These are phyloP conservation scores for Furcasterigmium furcatum DNA, from an alignment of 2,329 filamentous ascomycete species.

Conservation along the genomic window DNA sequence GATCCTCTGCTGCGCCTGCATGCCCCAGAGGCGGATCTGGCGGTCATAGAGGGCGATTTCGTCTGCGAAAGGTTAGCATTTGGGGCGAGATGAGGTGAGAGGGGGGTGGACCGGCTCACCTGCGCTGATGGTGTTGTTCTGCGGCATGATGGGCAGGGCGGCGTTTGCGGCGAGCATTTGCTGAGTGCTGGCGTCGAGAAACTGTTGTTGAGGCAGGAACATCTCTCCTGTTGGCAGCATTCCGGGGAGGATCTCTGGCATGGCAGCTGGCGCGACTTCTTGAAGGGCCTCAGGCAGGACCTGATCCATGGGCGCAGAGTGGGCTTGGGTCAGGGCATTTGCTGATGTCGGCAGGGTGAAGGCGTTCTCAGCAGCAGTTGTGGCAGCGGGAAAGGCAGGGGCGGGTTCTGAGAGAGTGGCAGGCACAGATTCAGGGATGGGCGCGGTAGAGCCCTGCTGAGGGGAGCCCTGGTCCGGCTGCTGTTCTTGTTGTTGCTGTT, in stretches of 20 bases:
- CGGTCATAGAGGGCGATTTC: slow-evolving; percentile 97
- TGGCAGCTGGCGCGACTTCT: slow-evolving; percentile 12
- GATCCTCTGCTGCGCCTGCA: slow-evolving; percentile 90
- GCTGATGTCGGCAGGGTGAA: background rate
- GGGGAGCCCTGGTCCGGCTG: background rate
- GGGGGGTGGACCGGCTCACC: slow-evolving; percentile 14
- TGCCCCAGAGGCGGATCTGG: slow-evolving; percentile 95
- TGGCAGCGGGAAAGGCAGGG: background rate
- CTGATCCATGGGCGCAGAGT: slow-evolving; percentile 11
- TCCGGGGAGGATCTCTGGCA: slow-evolving; percentile 12
- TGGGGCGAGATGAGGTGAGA: background rate
- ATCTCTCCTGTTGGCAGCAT: slow-evolving; percentile 11
- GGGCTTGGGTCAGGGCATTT: background rate
- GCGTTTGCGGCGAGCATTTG: slow-evolving; percentile 11
- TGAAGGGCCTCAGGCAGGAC: slow-evolving; percentile 12
- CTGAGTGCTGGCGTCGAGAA: slow-evolving; percentile 1
- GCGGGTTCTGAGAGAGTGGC: background rate
- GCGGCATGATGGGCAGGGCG: slow-evolving; percentile 4
- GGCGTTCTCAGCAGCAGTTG: background rate
- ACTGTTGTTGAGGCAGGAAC: slow-evolving; percentile 11
- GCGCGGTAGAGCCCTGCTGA: background rate
- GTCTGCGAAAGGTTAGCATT: slow-evolving; percentile 48
- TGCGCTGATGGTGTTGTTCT: slow-evolving; percentile 21
- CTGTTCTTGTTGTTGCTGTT: background rate
- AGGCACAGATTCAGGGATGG: background rate